Evolutionary conservation across 2,329 filamentous ascomycete species (phyloP), one percentile per base, ranked within the genome.

Genomic region (Zalaria obscura): DNA sequence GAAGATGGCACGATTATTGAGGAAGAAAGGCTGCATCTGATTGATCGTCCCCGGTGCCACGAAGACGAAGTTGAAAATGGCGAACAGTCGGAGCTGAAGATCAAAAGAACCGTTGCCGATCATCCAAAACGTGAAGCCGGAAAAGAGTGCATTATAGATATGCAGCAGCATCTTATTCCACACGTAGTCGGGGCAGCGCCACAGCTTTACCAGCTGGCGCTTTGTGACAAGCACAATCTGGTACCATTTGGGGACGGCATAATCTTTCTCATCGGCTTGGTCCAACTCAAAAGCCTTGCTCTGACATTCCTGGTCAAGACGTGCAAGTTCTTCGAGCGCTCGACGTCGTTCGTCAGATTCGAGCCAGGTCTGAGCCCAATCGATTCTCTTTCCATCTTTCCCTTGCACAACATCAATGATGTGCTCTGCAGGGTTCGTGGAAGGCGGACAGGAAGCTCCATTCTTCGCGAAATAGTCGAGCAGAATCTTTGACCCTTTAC

Each of bases 391-490:
- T 25, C 64, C 65, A 25, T 66, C 66, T 2, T 7, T n/a, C 7
- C 29, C 29, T 47, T 67, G 66, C 39, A 68, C 64, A 4, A 50
- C 57, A 40, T 67, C 64, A 35, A 70, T 56, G 79, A 86, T 85
- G 74, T 76, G 83, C 58, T 87, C 83, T 35, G 83, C 83, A 6
- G 83, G 83, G 60, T 89, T 89, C 5, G 74, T 73, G 1, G 64
- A 51, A 1, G 77, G 77, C 56, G 80, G 81, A 37, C 63, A 60
- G 3, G 73, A 65, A 2, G 74, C 78, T 3, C 80, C 81, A 43
- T 81, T 73, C 5, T 59, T 53, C 54, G 83, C 80, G 44, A 88
- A 87, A 56, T 68, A 68, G 29, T 64, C 49, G 3, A 65, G 49
- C 0, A 68, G 54, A 0, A 52, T 62, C 5, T 47, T 49, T 0